Conservation (phyloP, 345 rosid species). For the Conringia planisiliqua region DNA sequence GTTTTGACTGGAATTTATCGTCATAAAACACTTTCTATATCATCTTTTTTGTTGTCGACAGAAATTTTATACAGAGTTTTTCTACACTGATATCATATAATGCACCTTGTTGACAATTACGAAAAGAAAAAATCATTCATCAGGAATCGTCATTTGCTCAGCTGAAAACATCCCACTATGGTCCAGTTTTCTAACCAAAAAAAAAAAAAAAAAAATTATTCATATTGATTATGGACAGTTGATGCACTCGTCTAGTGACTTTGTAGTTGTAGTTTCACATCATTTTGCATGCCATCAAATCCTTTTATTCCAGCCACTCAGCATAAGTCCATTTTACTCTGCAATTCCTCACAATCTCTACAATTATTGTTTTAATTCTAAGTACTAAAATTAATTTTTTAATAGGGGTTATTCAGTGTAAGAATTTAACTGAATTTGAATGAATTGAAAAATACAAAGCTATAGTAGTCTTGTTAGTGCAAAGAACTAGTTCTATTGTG, state of each 20-base stretch:
- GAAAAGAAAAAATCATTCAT: not conserved
- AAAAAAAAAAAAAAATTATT: not conserved
- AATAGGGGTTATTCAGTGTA: too few relatives aligned
- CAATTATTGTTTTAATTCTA: not conserved
- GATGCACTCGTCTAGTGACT: slow-evolving; percentile 7
- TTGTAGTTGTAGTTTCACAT: slow-evolving; percentile 19
- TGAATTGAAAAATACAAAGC: not conserved
- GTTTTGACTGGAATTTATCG: not conserved
- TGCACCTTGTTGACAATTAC: not conserved
- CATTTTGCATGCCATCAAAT: slow-evolving; percentile 9
- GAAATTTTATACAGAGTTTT: not conserved
- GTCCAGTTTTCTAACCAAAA: not conserved
- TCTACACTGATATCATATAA: not conserved
- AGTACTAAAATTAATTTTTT: not conserved
- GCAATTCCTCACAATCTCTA: not conserved
- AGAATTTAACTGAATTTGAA: not conserved
- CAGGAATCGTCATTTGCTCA: not conserved
- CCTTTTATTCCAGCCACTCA: not conserved
- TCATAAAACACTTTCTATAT: not conserved
- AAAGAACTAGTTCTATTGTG: not conserved
- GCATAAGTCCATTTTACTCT: not conserved
- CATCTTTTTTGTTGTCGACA: not conserved
- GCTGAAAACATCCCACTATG: not conserved
- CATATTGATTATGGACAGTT: not conserved
- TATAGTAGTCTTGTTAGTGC: not conserved